Evolutionary conservation across 2,329 filamentous ascomycete genomes (phyloP).

Genomic region (Myriosclerotinia scirpicola): DNA sequence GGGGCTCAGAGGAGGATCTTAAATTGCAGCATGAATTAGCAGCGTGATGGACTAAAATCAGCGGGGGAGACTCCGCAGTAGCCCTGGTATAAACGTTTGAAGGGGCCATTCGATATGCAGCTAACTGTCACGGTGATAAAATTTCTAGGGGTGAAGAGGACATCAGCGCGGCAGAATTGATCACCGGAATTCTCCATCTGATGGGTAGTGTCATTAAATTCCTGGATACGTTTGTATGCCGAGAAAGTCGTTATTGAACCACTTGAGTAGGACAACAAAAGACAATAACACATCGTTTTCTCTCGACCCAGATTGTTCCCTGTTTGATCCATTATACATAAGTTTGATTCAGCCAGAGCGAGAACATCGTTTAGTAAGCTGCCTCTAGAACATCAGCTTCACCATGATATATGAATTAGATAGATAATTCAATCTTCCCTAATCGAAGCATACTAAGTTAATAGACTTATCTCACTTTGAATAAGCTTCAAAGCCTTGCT

Average conservation of each 20-base stretch:
- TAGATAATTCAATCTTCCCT: too few species aligned
- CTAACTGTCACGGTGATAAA: background rate
- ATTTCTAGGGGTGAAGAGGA: background rate
- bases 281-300: background rate
- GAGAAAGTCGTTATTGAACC: background rate
- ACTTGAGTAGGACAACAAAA: background rate
- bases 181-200: slow-evolving; percentile 5
- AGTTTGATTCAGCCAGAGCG: background rate
- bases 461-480: too few species aligned
- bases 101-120: slow-evolving; percentile 1
- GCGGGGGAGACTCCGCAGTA: background rate
- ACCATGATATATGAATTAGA: too few species aligned
- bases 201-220: background rate
- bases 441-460: too few species aligned
- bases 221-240: background rate
- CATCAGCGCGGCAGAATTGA: background rate
- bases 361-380: too few species aligned
- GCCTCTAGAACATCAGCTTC: too few species aligned
- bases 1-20: background rate
- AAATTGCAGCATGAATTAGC: background rate
- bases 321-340: background rate
- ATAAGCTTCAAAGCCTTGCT: too few species aligned
- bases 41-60: background rate
- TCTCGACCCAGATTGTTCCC: background rate
- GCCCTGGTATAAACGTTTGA: background rate